Evolutionary conservation across 352 stramenopile species (phyloP).

Genomic region (Peronospora belbahrii): DNA sequence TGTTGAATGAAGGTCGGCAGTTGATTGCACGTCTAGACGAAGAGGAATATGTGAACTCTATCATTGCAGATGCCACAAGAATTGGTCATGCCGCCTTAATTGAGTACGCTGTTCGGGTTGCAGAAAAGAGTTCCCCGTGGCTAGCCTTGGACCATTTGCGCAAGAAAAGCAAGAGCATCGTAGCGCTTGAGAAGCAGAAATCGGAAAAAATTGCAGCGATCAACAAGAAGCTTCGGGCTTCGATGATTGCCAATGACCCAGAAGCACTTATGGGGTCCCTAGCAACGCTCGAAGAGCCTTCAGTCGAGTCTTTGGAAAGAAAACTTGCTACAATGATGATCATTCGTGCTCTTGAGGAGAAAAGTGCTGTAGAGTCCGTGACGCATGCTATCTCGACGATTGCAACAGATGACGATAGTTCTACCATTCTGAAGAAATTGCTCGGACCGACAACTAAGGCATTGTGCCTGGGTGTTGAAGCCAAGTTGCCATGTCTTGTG

Average conservation of each 20-base stretch:
- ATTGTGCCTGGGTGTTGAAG: conserved; percentile 50
- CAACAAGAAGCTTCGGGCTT: conserved; percentile 46
- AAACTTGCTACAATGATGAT: conserved; percentile 82
- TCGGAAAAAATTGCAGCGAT: conserved; percentile 33
- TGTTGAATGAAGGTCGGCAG: conserved; percentile 41
- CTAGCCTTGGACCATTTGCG: conserved; percentile 48
- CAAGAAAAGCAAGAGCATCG: conserved; percentile 27
- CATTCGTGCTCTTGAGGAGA: conserved; percentile 68
- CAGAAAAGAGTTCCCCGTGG: conserved; percentile 54
- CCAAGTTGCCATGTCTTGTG: conserved; percentile 35
- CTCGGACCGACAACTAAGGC: conserved; percentile 37
- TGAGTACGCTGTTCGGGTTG: conserved; percentile 53
- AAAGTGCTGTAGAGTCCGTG: conserved; percentile 49
- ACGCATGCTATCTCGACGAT: conserved; percentile 30
- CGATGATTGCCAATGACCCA: conserved; percentile 55
- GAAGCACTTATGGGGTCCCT: conserved; percentile 64
- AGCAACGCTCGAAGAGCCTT: conserved; percentile 56
- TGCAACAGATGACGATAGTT: conserved; percentile 17
- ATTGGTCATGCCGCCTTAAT: conserved; percentile 53
- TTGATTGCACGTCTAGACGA: conserved; percentile 60
- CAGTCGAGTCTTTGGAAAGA: conserved; percentile 53
- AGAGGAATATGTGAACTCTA: conserved; percentile 68
- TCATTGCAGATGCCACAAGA: conserved; percentile 53
- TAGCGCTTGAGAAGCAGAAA: conserved; percentile 29
- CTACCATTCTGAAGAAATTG: conserved; percentile 24